phyloP scores from a whole-genome alignment of 805 yeast genomes.

The Teunomyces barrocoloradensis region DNA sequence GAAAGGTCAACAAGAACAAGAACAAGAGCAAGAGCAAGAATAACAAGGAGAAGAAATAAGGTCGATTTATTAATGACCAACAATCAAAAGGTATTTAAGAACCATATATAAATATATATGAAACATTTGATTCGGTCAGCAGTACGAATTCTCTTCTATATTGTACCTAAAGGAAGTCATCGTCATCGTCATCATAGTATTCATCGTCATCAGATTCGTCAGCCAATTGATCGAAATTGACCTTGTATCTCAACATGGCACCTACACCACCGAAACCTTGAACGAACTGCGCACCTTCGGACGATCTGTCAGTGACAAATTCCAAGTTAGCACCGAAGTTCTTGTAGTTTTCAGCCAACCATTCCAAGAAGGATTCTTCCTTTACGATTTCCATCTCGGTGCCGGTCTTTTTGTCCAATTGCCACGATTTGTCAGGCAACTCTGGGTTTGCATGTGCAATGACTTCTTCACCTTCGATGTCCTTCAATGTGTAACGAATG shows the following conservation, averaged over 20 bases:
- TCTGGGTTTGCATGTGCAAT: constrained; percentile 72
- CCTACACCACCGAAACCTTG: constrained; percentile 99
- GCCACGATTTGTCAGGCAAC: constrained; percentile 69
- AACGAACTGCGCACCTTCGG: constrained; percentile 98
- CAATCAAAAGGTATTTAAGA: not conserved
- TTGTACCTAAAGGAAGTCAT: constrained; percentile 9
- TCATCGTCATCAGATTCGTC: constrained; percentile 86
- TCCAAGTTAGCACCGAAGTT: constrained; percentile 93
- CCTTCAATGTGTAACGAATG: constrained; percentile 79
- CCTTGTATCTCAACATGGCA: constrained; percentile 92
- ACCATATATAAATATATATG: not conserved
- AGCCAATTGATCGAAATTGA: constrained; percentile 91
- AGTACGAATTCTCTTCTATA: not conserved
- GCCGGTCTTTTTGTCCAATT: constrained; percentile 82
- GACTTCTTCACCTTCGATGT: constrained; percentile 74
- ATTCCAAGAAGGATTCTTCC: constrained; percentile 86
- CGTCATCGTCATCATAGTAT: constrained; percentile 72
- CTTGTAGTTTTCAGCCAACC: constrained; percentile 97
- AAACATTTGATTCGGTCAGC: not conserved
- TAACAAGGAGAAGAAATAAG: constrained; percentile 1
- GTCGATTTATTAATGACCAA: constrained; percentile 6
- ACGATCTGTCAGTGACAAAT: constrained; percentile 92
- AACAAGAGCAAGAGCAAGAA: constrained; percentile 3
- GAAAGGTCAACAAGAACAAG: constrained; percentile 11
- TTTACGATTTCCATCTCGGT: constrained; percentile 85